Conservation (phyloP, 441 rosid species). For the Syzygium syzygioides region DNA sequence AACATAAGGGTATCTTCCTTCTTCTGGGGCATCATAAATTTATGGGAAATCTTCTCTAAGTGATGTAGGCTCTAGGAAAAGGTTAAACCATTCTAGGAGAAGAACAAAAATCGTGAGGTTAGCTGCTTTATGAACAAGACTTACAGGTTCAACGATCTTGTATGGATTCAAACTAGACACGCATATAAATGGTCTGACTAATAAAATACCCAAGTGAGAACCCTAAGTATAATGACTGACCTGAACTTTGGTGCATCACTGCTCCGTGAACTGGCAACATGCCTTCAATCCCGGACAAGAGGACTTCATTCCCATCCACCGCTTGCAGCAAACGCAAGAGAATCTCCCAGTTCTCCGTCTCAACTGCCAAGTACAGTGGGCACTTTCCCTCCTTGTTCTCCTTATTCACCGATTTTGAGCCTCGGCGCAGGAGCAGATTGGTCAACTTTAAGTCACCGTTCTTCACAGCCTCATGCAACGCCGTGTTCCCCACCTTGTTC, state of each 20-base stretch:
- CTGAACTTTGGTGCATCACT: neutral
- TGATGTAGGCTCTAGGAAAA: neutral
- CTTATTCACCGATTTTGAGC: neutral
- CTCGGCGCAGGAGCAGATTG: fast-evolving
- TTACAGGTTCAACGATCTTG: neutral
- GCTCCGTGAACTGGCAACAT: neutral
- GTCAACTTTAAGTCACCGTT: neutral
- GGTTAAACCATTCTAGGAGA: neutral
- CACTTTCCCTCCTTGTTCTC: neutral
- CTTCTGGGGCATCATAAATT: neutral
- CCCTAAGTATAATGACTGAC: neutral
- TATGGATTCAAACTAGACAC: neutral
- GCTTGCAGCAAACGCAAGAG: neutral
- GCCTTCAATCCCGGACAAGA: neutral
- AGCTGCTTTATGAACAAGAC: neutral
- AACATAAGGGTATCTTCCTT: neutral
- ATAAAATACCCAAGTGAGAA: neutral
- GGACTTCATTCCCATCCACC: neutral
- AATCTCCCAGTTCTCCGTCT: neutral
- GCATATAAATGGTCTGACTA: neutral
- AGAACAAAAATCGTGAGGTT: neutral
- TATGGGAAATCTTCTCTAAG: neutral
- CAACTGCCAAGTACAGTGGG: neutral
- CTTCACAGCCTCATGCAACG: neutral
- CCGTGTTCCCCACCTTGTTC: neutral